These are phyloP conservation scores for Ogataea saltuana DNA, from an alignment of 805 yeast species.

Conservation along the genomic window DNA sequence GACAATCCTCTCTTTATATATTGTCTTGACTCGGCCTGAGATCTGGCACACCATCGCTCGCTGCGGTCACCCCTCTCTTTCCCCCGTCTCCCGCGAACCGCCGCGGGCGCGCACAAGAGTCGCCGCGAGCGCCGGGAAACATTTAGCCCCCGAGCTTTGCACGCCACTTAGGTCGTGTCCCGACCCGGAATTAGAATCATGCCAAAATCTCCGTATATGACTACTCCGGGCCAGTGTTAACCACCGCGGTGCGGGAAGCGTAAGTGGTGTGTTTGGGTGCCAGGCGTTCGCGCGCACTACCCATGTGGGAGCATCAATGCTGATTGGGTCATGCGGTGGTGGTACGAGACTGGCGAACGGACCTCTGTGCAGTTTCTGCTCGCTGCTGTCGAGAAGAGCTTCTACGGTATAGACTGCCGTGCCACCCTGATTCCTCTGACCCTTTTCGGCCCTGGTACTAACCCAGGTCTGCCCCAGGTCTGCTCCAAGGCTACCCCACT, in stretches of 20 bases:
- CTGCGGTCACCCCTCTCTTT: not conserved
- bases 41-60: not conserved
- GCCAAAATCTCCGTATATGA: conserved; percentile 17
- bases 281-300: not conserved
- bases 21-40: conserved; percentile 7
- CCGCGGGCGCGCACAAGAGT: not conserved
- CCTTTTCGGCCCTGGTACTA: not conserved
- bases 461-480: not conserved
- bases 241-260: too few species aligned
- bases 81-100: not conserved
- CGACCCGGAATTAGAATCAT: conserved; percentile 11
- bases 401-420: not conserved
- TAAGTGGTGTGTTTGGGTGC: conserved; percentile 1
- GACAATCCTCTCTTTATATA: conserved; percentile 14
- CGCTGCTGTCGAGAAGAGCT: too few species aligned
- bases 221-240: conserved; percentile 24
- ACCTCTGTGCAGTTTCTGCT: too few species aligned
- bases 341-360: not conserved
- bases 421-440: not conserved
- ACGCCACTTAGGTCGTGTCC: conserved; percentile 14
- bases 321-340: not conserved
- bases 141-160: conserved; percentile 3
- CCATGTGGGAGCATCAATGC: not conserved
- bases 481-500: not conserved
- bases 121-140: conserved; percentile 3